These are phyloP conservation scores for Cryptococcus maquisensis DNA, from an alignment of 1,284 basidiomycete species.

Conservation along the genomic window DNA sequence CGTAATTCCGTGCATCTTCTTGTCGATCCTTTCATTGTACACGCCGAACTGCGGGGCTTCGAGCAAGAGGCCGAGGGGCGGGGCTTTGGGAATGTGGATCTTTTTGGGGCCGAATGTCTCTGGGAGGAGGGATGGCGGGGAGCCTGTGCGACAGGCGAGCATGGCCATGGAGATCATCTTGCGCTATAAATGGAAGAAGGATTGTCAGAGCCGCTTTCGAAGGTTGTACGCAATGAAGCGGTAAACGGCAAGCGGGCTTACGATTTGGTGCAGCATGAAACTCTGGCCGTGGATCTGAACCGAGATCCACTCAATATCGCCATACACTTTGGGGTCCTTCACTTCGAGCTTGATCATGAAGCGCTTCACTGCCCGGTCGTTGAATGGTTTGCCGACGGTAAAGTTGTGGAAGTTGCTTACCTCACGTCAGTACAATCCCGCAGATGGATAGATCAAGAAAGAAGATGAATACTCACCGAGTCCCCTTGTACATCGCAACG, in stretches of 20 bases:
- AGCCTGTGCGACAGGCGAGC: conserved; percentile 68
- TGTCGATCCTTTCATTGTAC: conserved; percentile 54
- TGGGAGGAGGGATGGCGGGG: conserved; percentile 66
- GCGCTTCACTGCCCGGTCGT: conserved; percentile 73
- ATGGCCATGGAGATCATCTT: conserved; percentile 95
- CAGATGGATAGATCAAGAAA: background rate
- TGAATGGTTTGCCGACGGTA: conserved; percentile 80
- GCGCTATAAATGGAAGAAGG: conserved; percentile 56
- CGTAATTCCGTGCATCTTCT: conserved; percentile 23
- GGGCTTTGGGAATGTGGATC: conserved; percentile 92
- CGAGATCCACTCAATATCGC: conserved; percentile 91
- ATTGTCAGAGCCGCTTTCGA: too few species aligned
- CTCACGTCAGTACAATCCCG: background rate
- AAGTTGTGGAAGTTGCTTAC: conserved; percentile 95
- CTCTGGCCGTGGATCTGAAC: conserved; percentile 94
- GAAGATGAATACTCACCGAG: conserved; percentile 49
- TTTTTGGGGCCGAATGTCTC: conserved; percentile 61
- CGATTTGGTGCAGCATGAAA: conserved; percentile 95
- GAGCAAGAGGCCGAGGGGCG: conserved; percentile 88
- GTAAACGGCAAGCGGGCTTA: conserved; percentile 31
- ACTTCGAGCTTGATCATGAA: conserved; percentile 83
- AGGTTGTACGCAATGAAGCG: background rate
- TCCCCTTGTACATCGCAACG: conserved; percentile 66
- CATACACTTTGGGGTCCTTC: conserved; percentile 58
- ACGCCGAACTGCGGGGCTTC: conserved; percentile 75